Conservation (phyloP, 2,329 filamentous ascomycete genomes). For the Zymoseptoria passerinii region DNA sequence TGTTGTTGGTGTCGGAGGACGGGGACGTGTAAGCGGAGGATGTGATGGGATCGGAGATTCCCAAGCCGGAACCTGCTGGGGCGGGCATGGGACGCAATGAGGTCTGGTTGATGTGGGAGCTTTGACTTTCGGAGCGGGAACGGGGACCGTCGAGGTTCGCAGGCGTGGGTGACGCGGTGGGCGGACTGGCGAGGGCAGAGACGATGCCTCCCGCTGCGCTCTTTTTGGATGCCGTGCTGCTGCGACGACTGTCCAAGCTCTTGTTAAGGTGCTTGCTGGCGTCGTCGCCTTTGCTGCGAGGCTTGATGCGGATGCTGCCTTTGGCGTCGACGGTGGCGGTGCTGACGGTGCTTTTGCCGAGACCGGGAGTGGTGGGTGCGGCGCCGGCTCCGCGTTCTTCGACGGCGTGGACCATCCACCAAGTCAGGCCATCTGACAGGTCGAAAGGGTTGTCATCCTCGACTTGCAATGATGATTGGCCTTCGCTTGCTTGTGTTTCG, state of each 20-base stretch:
- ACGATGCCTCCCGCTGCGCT: conserved; percentile 36
- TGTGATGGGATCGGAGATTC: conserved; percentile 4
- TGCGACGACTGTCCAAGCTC: conserved; percentile 83
- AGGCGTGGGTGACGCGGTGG: conserved; percentile 6
- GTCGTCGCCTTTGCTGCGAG: conserved; percentile 35
- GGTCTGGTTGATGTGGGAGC: conserved; percentile 10
- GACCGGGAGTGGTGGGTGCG: conserved; percentile 76
- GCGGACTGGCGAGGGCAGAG: conserved; percentile 25
- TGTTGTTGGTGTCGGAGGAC: conserved; percentile 12
- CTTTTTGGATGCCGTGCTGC: conserved; percentile 77
- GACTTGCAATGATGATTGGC: conserved; percentile 25
- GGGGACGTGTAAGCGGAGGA: background rate
- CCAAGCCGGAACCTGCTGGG: conserved; percentile 10
- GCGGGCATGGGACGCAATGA: conserved; percentile 8
- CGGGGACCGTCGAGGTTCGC: conserved; percentile 7
- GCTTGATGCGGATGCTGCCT: conserved; percentile 50
- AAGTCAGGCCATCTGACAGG: conserved; percentile 84
- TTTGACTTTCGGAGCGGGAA: conserved; percentile 19
- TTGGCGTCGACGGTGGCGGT: conserved; percentile 79
- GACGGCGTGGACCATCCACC: conserved; percentile 88
- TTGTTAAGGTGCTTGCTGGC: conserved; percentile 55
- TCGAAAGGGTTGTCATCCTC: conserved; percentile 97
- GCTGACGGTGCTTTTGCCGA: conserved; percentile 86
- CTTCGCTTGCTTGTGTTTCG: conserved; percentile 43
- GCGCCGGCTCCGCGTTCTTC: conserved; percentile 75